phyloP scores from a whole-genome alignment of 108 stramenopile genomes.

The Ochromonas danica region DNA sequence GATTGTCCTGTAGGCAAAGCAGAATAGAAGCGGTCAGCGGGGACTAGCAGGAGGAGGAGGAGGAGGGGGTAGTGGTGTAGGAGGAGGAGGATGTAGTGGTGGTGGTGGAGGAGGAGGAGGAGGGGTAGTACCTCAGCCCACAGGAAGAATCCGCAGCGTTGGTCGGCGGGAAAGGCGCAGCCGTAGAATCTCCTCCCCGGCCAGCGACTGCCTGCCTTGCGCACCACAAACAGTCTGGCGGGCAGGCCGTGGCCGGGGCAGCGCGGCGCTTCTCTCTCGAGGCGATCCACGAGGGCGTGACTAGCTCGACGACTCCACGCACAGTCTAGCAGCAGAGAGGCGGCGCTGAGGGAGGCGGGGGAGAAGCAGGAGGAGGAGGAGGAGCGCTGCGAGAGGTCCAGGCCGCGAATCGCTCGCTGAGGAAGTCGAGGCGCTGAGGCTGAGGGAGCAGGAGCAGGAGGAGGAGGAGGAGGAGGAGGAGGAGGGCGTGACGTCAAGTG shows the following conservation, averaged over 20 bases:
- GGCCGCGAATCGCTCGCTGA: background rate
- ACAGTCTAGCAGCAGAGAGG: no score
- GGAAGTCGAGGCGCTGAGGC: no score
- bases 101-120: background rate
- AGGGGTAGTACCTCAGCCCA: slow-evolving; percentile 19
- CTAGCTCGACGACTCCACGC: no score
- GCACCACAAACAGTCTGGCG: background rate
- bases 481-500: background rate
- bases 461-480: background rate
- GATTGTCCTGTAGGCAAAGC: background rate
- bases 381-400: background rate
- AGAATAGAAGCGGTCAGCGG: background rate
- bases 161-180: background rate
- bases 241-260: slow-evolving; percentile 3
- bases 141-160: slow-evolving; percentile 19
- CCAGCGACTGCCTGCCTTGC: background rate
- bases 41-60: background rate
- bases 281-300: background rate
- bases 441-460: background rate
- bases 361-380: no score
- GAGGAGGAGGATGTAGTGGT: background rate
- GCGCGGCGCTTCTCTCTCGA: background rate
- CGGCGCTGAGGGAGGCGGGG: no score
- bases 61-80: no score
- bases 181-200: slow-evolving; percentile 2